These are phyloP conservation scores for Pythium pectinolyticum DNA, from an alignment of 352 stramenopile species.

Conservation along the genomic window DNA sequence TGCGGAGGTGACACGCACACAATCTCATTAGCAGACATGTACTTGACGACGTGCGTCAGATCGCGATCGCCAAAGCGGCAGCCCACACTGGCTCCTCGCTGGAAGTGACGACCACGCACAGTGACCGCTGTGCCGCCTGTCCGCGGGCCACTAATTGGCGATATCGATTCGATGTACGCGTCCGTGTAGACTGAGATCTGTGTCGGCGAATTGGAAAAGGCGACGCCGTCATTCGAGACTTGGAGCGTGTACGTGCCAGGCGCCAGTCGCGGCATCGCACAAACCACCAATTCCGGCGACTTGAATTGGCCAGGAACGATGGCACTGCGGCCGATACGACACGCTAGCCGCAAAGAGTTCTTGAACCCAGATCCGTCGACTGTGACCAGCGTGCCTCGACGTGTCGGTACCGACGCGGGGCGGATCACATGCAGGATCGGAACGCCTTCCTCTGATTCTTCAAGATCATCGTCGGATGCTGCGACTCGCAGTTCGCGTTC, in stretches of 20 bases:
- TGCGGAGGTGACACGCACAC: conserved; percentile 64
- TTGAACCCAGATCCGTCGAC: conserved; percentile 78
- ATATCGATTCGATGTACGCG: conserved; percentile 63
- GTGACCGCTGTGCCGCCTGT: conserved; percentile 81
- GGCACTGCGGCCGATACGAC: conserved; percentile 73
- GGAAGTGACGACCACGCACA: conserved; percentile 85
- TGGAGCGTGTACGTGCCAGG: conserved; percentile 68
- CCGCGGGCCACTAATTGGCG: conserved; percentile 67
- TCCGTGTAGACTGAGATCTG: conserved; percentile 78
- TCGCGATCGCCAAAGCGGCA: conserved; percentile 81
- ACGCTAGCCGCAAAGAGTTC: conserved; percentile 70
- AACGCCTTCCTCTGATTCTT: background rate
- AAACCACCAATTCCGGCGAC: conserved; percentile 52
- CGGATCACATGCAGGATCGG: conserved; percentile 26
- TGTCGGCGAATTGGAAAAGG: conserved; percentile 57
- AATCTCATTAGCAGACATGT: conserved; percentile 68
- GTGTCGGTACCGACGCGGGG: conserved; percentile 15
- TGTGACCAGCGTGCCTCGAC: conserved; percentile 66
- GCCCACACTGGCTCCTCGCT: conserved; percentile 37
- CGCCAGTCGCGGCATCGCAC: conserved; percentile 50
- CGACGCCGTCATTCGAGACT: conserved; percentile 72
- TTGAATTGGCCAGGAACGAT: conserved; percentile 51
- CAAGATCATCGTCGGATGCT: background rate
- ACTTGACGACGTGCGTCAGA: conserved; percentile 51
- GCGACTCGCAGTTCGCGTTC: conserved; percentile 20